Evolutionary conservation across 2,329 filamentous ascomycete species (phyloP).

Genomic region (Xylaria sp.): DNA sequence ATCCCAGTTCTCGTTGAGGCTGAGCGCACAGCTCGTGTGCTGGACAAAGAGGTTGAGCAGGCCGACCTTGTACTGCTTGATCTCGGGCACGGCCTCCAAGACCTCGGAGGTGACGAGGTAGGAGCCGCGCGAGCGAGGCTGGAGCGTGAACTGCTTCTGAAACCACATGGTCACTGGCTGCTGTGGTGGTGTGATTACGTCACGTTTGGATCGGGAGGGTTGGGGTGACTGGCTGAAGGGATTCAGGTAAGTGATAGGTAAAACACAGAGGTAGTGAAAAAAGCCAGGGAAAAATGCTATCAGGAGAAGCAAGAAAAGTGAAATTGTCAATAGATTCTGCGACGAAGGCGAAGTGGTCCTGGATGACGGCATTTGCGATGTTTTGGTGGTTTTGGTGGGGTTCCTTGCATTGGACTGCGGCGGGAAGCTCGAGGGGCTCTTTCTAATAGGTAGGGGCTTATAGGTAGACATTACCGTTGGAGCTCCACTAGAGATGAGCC

Average conservation of each 20-base stretch:
- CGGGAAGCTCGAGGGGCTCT: slow-evolving; percentile 14
- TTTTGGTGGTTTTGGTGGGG: slow-evolving; percentile 45
- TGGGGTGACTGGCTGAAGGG: slow-evolving; percentile 34
- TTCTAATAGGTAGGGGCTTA: background rate
- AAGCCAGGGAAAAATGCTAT: slow-evolving; percentile 63
- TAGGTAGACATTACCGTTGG: background rate
- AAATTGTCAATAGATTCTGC: slow-evolving; percentile 55
- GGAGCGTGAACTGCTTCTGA: slow-evolving; percentile 87
- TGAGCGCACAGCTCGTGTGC: slow-evolving; percentile 91
- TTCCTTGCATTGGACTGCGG: slow-evolving; percentile 33
- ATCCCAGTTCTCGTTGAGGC: slow-evolving; percentile 93
- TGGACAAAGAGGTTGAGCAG: slow-evolving; percentile 92
- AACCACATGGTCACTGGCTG: slow-evolving; percentile 72
- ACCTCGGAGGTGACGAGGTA: slow-evolving; percentile 90
- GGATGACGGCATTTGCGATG: slow-evolving; percentile 56
- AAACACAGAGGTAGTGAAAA: slow-evolving; percentile 64
- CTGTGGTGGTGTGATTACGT: slow-evolving; percentile 33
- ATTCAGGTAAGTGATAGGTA: slow-evolving; percentile 57
- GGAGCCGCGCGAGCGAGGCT: slow-evolving; percentile 79
- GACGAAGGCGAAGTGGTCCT: slow-evolving; percentile 49
- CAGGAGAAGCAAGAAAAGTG: slow-evolving; percentile 61
- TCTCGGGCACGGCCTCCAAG: slow-evolving; percentile 77
- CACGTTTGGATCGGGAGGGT: slow-evolving; percentile 15
- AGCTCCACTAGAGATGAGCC: slow-evolving; percentile 25
- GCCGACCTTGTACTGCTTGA: slow-evolving; percentile 84